Base-by-base conservation (phyloP, 495 filamentous ascomycete genomes). In the Penicillium salamii region DNA sequence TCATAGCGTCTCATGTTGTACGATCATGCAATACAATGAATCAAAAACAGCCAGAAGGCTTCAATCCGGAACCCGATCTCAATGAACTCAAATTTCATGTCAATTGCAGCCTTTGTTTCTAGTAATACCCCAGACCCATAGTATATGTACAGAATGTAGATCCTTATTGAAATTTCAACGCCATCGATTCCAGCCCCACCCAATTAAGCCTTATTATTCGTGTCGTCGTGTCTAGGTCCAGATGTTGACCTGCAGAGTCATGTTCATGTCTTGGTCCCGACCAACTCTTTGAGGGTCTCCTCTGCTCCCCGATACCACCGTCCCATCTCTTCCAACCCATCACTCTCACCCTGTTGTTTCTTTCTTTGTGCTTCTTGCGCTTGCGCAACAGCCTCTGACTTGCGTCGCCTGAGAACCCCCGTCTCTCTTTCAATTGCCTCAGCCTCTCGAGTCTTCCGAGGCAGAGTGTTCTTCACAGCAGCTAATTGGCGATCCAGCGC, bases 321-420 rank as follows among this genome's bases (percentile, higher is more conserved):
- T 13, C 88, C 91, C 66, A 81, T 80, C 66, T 89, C 85, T 61
- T 95, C 89, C 18, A 95, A 64, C 45, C 92, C 89, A 64, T 93
- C 89, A 43, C 81, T 85, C 23, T 85, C 79, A 0, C 84, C 83
- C 28, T 83, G 77, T 58, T 89, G 86, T 66, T 86, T 89, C 66
- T 88, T 85, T 57, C 86, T 77, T 58, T 82, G 79, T 4, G 91
- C 91, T 62, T 98, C 91, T 48, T 76, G 80, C 14, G 90, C 92
- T 39, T 87, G 84, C 35, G 76, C 68, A 44, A 82, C 78, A 39
- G 80, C 82, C 29, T 83, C 84, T 34, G 78, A 70, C 68, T 83
- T 88, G 65, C 85, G 82, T 49, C 74, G 73, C 68, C 95, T 88
- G 50, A 96, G 66, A 17, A 80, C 82, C 40, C 72, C 63, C 37